These are phyloP conservation scores for Isoetes taiwanensis DNA, from an alignment of 75 land plant species.

Conservation along the genomic window DNA sequence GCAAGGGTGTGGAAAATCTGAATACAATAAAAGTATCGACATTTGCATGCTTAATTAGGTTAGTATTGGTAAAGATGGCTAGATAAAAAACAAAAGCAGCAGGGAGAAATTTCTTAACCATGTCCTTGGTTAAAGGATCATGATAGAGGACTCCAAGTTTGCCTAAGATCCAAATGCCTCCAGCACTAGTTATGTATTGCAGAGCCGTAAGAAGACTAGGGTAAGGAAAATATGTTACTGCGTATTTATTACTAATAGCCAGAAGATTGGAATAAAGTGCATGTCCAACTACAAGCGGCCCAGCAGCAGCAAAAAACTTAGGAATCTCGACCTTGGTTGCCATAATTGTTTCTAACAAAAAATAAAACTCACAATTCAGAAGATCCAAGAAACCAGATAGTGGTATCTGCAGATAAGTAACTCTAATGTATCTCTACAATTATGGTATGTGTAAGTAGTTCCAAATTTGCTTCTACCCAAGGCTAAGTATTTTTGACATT, in stretches of 20 bases:
- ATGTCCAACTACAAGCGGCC: not conserved
- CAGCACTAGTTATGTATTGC: not conserved
- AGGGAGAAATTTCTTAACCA: constrained; percentile 1
- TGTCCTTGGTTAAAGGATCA: not conserved
- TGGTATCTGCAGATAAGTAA: too few relatives aligned
- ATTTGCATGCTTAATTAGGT: constrained; percentile 2
- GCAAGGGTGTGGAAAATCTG: not conserved
- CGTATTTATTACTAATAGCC: not conserved
- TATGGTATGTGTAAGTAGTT: too few relatives aligned
- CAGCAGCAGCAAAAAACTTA: not conserved
- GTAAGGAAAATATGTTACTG: constrained; percentile 2
- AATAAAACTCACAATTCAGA: too few relatives aligned
- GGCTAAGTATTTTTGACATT: too few relatives aligned
- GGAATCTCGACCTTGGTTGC: too few relatives aligned
- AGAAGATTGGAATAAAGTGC: not conserved
- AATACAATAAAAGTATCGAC: constrained; percentile 1
- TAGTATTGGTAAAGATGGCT: constrained; percentile 2
- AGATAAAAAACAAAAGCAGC: constrained; percentile 5
- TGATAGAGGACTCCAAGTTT: not conserved
- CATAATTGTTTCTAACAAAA: too few relatives aligned
- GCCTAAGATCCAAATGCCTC: not conserved
- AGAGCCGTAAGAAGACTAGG: constrained; percentile 5
- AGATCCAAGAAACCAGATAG: too few relatives aligned
- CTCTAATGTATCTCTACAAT: too few relatives aligned
- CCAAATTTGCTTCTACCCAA: too few relatives aligned